Evolutionary conservation across 331 rosid genomes (phyloP).

Genomic region (Telfairia occidentalis): DNA sequence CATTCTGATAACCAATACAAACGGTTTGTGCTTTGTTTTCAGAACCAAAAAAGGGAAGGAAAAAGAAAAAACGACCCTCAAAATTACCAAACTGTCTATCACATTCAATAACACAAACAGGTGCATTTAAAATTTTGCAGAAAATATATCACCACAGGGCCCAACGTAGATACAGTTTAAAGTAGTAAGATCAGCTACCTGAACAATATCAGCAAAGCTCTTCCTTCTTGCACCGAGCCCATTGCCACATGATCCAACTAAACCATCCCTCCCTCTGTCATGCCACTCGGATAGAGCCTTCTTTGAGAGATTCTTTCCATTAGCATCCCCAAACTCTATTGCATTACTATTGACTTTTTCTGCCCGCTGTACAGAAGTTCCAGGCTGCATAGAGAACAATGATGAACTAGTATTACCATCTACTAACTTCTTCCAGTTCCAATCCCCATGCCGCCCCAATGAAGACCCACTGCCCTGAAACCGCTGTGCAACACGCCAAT

Average conservation of each 20-base stretch:
- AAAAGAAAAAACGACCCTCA: too few species aligned
- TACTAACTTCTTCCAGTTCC: slow-evolving; percentile 42
- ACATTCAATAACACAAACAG: background rate
- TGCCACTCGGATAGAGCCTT: slow-evolving; percentile 43
- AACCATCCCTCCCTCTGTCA: slow-evolving; percentile 35
- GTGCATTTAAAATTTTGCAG: background rate
- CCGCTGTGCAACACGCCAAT: slow-evolving; percentile 89
- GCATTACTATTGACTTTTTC: slow-evolving; percentile 31
- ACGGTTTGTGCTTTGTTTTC: background rate
- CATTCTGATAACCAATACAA: background rate
- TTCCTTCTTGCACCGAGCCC: slow-evolving; percentile 65
- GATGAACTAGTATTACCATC: slow-evolving; percentile 43
- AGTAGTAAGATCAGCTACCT: slow-evolving; percentile 37
- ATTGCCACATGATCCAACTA: slow-evolving; percentile 33
- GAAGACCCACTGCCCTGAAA: slow-evolving; percentile 60
- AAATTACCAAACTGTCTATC: background rate
- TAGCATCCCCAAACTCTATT: slow-evolving; percentile 47
- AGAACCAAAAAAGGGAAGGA: background rate
- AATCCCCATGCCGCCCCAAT: slow-evolving; percentile 45
- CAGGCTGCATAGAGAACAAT: slow-evolving; percentile 68
- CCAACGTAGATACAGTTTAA: background rate
- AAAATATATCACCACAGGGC: background rate
- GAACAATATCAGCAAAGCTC: slow-evolving; percentile 69
- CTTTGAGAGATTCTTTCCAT: slow-evolving; percentile 38
- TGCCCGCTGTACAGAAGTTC: slow-evolving; percentile 47